phyloP scores from a whole-genome alignment of 176 grass and related monocot species.

The Thalia dealbata region DNA sequence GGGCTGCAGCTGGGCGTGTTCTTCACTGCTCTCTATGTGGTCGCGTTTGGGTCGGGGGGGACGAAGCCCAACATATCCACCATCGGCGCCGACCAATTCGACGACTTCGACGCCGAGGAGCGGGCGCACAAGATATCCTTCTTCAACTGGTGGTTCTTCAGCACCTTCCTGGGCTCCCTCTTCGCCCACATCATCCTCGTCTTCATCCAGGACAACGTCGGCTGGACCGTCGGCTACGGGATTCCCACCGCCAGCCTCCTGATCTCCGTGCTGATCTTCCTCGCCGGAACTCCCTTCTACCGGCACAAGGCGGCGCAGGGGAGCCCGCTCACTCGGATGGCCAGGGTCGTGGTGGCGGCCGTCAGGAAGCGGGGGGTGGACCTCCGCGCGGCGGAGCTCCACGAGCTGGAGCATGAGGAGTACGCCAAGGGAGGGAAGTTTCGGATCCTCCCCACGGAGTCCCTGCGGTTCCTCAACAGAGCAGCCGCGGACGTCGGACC shows the following conservation, averaged over 20 bases:
- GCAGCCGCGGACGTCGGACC: not conserved
- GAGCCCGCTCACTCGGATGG: slow-evolving; percentile 6
- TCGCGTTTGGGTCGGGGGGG: not conserved
- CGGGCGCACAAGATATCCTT: slow-evolving; percentile 6
- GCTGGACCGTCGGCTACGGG: slow-evolving; percentile 7
- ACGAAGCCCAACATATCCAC: slow-evolving; percentile 11
- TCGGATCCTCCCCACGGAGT: not conserved
- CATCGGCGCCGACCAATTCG: slow-evolving; percentile 18
- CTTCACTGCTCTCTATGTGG: slow-evolving; percentile 5
- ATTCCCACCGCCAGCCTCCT: not conserved
- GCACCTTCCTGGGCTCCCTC: slow-evolving; percentile 11
- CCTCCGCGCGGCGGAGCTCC: not conserved
- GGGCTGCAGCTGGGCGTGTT: not conserved
- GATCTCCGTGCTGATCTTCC: slow-evolving; percentile 4
- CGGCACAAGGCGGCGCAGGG: slow-evolving; percentile 1
- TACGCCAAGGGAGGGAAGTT: not conserved
- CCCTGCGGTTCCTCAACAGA: slow-evolving; percentile 3
- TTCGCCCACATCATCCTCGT: slow-evolving; percentile 5
- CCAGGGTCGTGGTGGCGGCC: not conserved
- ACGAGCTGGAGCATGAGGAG: slow-evolving; percentile 3
- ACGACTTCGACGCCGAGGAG: slow-evolving; percentile 9
- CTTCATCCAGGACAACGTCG: slow-evolving; percentile 12
- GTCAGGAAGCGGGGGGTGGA: not conserved
- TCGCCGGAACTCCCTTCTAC: slow-evolving; percentile 7
- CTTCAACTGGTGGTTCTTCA: slow-evolving; percentile 18